A percentile compares a stretch with the other conserved stretches of the same genome.
These are phyloP conservation scores for button mushroom (Agaricus bisporus) DNA, from an alignment of 768 basidiomycete species.

Conservation along the genomic window DNA sequence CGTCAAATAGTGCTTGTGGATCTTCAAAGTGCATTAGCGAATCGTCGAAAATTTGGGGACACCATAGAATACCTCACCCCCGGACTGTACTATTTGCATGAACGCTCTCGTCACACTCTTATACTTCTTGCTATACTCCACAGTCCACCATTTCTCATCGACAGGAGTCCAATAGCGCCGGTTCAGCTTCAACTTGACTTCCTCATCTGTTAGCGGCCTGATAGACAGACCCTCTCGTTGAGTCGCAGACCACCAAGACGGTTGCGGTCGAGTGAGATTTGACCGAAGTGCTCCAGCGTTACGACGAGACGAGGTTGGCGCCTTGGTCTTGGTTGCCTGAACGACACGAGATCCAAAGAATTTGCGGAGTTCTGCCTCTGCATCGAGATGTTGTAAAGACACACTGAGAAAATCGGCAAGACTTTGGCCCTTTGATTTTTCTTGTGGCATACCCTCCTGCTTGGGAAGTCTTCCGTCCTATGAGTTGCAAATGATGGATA, in stretches of 20 bases:
- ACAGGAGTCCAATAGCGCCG: constrained; percentile 29
- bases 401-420: constrained; percentile 63
- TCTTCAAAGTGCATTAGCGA: constrained; percentile 34
- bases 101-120: constrained; percentile 77
- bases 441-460: constrained; percentile 32
- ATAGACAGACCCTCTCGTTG: constrained; percentile 71
- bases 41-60: not conserved
- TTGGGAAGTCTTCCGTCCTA: constrained; percentile 41
- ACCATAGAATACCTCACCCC: constrained; percentile 45
- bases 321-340: constrained; percentile 42
- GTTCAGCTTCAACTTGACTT: constrained; percentile 37
- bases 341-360: constrained; percentile 94
- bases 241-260: constrained; percentile 68
- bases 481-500: not conserved
- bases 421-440: constrained; percentile 24
- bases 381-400: constrained; percentile 77
- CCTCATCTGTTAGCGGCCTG: constrained; percentile 48
- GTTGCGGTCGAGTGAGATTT: constrained; percentile 69
- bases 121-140: constrained; percentile 82
- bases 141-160: constrained; percentile 18
- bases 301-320: constrained; percentile 27
- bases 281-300: constrained; percentile 49
- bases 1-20: constrained; percentile 69
- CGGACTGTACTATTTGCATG: constrained; percentile 72
- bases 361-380: constrained; percentile 84